phyloP scores from a whole-genome alignment of 2,329 filamentous ascomycete species.

The Aquanectria penicillioides region DNA sequence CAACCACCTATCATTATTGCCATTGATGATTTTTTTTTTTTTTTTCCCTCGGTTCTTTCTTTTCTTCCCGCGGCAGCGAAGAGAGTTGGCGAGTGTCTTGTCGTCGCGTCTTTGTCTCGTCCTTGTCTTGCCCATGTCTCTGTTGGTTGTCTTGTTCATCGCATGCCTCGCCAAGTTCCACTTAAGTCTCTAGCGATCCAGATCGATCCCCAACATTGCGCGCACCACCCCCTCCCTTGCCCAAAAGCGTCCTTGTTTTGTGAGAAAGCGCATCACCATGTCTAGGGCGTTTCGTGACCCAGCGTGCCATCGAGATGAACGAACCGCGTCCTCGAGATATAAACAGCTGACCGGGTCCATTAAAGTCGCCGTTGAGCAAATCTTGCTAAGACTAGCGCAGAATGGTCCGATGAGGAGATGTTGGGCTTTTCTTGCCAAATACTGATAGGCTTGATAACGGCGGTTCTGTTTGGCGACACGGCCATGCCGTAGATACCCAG shows the following conservation, averaged over 20 bases:
- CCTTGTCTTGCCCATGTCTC: constrained; percentile 15
- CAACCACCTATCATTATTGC: constrained; percentile 18
- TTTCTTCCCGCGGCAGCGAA: no score
- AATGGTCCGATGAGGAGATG: no score
- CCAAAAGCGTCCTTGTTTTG: not conserved
- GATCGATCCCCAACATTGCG: not conserved
- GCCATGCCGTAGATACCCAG: not conserved
- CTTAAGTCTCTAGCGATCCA: constrained; percentile 19
- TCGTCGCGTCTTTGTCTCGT: constrained; percentile 15
- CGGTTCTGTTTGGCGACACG: not conserved
- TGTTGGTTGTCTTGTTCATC: constrained; percentile 28
- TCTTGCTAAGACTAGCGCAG: constrained; percentile 1
- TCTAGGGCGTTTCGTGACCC: not conserved
- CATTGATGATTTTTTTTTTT: no score
- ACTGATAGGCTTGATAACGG: not conserved
- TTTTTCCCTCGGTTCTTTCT: no score
- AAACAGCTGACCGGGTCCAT: not conserved
- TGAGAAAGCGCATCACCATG: not conserved
- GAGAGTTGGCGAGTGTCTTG: not conserved
- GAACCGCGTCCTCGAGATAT: constrained; percentile 5
- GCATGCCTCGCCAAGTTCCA: constrained; percentile 30
- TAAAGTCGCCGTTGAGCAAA: not conserved
- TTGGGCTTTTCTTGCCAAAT: not conserved
- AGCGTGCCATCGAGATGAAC: not conserved
- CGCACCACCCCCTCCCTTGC: not conserved